phyloP scores from a whole-genome alignment of 1,284 basidiomycete species.

The Kwoniella shivajii region DNA sequence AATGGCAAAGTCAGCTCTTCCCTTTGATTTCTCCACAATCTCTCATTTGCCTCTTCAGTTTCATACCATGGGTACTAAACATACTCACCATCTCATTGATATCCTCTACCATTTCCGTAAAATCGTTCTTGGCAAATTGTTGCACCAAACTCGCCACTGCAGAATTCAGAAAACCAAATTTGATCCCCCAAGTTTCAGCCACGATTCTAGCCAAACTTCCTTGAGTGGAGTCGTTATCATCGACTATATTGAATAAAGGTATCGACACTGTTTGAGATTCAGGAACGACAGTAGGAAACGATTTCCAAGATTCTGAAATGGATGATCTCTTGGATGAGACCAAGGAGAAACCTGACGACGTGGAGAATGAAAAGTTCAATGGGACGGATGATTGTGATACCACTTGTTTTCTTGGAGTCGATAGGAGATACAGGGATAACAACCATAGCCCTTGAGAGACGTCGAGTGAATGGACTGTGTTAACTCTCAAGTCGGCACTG shows the following conservation, averaged over 20 bases:
- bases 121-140: conserved; percentile 55
- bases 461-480: conserved; percentile 78
- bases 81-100: conserved; percentile 70
- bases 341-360: conserved; percentile 19
- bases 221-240: conserved; percentile 76
- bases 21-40: neutral
- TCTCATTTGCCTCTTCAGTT: neutral
- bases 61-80: neutral
- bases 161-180: conserved; percentile 79
- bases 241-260: conserved; percentile 82
- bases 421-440: conserved; percentile 51
- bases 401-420: conserved; percentile 24
- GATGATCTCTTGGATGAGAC: conserved; percentile 22
- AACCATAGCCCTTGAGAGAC: conserved; percentile 74
- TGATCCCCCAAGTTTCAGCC: conserved; percentile 75
- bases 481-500: conserved; percentile 70
- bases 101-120: conserved; percentile 75
- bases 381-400: conserved; percentile 64
- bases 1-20: no score
- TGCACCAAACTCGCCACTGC: conserved; percentile 63
- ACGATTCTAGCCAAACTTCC: conserved; percentile 71
- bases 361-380: conserved; percentile 55
- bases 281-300: conserved; percentile 55
- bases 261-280: conserved; percentile 63
- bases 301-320: conserved; percentile 42